Base-by-base conservation (phyloP, 495 filamentous ascomycete species). In the Emericellopsis terricola region DNA sequence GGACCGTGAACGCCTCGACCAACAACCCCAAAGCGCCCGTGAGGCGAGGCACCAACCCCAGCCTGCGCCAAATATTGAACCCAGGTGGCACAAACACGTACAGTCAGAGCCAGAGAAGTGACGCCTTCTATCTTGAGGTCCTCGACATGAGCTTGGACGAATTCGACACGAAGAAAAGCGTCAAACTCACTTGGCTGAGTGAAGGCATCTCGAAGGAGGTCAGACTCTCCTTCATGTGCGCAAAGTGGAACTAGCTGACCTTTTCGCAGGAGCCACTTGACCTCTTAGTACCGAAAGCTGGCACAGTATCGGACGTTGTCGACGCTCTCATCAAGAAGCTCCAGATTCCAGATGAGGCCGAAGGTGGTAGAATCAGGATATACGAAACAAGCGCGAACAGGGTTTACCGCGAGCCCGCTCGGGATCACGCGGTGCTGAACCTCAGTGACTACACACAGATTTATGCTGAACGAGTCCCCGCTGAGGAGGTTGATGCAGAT, bases 191-290 rank as follows among this genome's bases (percentile, higher is more conserved):
- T 5, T 82, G 77, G 71, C 62, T 99, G 26, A 77, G 74, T 16
- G 91, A 99, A 38, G 89, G 91, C 16, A 78, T 94, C 39, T 65
- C 69, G 4, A 96, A 94, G 61, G 83, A 92, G 59, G 80, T 83
- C 56, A 52, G 64, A 57, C 21, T 9, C n/a, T n/a, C n/a, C n/a
- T n/a, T n/a, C n/a, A n/a, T n/a, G n/a, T n/a, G n/a, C n/a, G n/a
- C n/a, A n/a, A n/a, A n/a, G n/a, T n/a, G n/a, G n/a, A n/a, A n/a
- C n/a, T n/a, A n/a, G n/a, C n/a, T n/a, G n/a, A n/a, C n/a, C n/a
- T n/a, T n/a, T n/a, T n/a, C n/a, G n/a, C n/a, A n/a, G n/a, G n/a
- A n/a, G n/a, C 52, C 60, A 4, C 70, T 68, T 37, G 85, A 94
- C 39, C 52, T 94, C 18, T 64, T 96, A 28, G 81, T 94, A 16